Evolutionary conservation across 139 green algal genomes (phyloP).

Genomic region (Diplosphaera chodatii): DNA sequence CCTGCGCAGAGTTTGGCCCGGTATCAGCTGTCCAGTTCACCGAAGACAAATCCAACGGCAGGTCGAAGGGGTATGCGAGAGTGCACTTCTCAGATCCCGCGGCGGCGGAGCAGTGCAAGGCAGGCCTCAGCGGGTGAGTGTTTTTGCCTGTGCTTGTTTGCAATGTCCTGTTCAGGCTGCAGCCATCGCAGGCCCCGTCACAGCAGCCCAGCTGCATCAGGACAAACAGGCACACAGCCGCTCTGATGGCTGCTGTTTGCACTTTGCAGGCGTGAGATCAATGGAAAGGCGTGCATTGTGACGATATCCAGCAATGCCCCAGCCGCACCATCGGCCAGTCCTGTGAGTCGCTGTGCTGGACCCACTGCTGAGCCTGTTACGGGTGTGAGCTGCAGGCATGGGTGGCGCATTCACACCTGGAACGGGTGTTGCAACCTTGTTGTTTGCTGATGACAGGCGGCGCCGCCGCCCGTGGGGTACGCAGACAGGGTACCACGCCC

Average conservation of each 20-base stretch:
- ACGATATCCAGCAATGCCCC: conserved; percentile 6
- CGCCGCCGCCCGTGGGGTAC: too few species aligned
- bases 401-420: too few species aligned
- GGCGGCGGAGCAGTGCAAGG: conserved; percentile 49
- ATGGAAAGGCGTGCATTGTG: conserved; percentile 36
- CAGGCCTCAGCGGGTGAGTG: conserved; percentile 53
- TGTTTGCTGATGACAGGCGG: too few species aligned
- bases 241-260: too few species aligned
- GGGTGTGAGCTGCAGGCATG: too few species aligned
- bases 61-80: conserved; percentile 72
- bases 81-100: conserved; percentile 60
- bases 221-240: too few species aligned
- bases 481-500: neutral
- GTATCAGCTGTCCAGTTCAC: conserved; percentile 65
- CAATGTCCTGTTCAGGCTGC: too few species aligned
- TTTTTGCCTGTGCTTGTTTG: too few species aligned
- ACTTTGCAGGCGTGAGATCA: conserved; percentile 26
- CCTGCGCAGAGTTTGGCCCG: conserved; percentile 48
- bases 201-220: too few species aligned
- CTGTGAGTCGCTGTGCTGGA: neutral
- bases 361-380: too few species aligned
- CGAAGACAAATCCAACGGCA: conserved; percentile 77
- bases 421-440: too few species aligned
- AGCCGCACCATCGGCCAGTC: neutral
- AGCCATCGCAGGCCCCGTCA: too few species aligned